phyloP scores from a whole-genome alignment of 2,329 filamentous ascomycete species.

The Penicillium sclerotigenum region DNA sequence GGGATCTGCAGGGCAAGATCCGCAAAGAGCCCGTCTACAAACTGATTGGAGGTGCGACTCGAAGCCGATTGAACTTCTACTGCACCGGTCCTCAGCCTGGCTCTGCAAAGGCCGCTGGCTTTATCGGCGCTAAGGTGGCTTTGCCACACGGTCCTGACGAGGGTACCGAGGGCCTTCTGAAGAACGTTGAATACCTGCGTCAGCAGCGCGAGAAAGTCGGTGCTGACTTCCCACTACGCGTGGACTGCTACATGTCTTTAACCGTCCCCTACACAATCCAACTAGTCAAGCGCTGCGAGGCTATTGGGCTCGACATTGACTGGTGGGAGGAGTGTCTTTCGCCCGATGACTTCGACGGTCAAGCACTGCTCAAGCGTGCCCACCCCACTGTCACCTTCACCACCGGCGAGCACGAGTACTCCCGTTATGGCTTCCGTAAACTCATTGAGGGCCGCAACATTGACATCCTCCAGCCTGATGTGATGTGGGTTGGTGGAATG shows the following conservation, averaged over 20 bases:
- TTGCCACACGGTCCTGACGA: conserved; percentile 88
- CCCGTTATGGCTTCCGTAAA: conserved; percentile 90
- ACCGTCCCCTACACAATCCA: conserved; percentile 92
- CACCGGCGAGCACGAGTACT: conserved; percentile 94
- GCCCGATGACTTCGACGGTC: conserved; percentile 89
- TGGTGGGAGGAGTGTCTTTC: conserved; percentile 97
- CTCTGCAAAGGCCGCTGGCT: conserved; percentile 79
- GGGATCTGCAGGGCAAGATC: conserved; percentile 89
- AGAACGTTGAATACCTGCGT: conserved; percentile 85
- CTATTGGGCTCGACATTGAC: conserved; percentile 79
- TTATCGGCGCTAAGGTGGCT: conserved; percentile 86
- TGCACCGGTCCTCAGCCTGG: conserved; percentile 85
- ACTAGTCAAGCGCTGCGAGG: conserved; percentile 76
- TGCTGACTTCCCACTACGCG: conserved; percentile 87
- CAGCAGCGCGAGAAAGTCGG: conserved; percentile 82
- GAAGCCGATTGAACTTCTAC: conserved; percentile 82
- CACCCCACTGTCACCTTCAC: conserved; percentile 92
- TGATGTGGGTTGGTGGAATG: conserved; percentile 95
- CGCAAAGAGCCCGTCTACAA: conserved; percentile 92
- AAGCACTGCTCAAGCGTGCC: conserved; percentile 82
- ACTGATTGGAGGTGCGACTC: conserved; percentile 85
- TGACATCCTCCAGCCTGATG: conserved; percentile 91
- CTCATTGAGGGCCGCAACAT: conserved; percentile 86
- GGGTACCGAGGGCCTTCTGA: conserved; percentile 73
- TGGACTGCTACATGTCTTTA: conserved; percentile 96